Percentiles rank a stretch among this genome's conserved stretches.
These are phyloP conservation scores for Solanum chilense DNA, from an alignment of 257 asterid species.

Conservation along the genomic window DNA sequence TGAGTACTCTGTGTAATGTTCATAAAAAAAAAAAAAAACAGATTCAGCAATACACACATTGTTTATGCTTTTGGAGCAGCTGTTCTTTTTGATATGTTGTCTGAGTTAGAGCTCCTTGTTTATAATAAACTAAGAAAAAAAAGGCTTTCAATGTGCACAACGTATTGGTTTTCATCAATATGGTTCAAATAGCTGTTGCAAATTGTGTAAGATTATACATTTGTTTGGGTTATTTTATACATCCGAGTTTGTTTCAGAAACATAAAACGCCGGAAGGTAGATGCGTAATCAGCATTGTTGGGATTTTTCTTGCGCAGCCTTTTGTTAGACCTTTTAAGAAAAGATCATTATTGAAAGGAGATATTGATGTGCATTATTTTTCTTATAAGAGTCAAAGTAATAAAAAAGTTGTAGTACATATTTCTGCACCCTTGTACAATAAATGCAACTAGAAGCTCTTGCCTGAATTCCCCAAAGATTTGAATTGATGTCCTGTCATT, in stretches of 20 bases:
- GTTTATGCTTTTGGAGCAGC: not conserved
- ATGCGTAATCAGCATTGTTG: not conserved
- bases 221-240: not conserved
- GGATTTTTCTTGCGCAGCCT: not conserved
- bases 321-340: not conserved
- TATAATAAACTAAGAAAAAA: not conserved
- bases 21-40: not conserved
- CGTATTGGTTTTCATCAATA: not conserved
- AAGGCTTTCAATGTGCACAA: not conserved
- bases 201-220: not conserved
- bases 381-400: not conserved
- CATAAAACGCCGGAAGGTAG: not conserved
- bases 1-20: not conserved
- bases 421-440: not conserved
- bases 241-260: not conserved
- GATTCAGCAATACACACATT: not conserved
- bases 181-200: not conserved
- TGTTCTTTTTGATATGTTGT: not conserved
- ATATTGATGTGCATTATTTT: not conserved
- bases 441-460: not conserved
- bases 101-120: not conserved
- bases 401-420: not conserved
- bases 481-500: not conserved
- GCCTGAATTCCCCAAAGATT: not conserved
- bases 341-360: not conserved